Percentiles rank a stretch among this genome's conserved stretches.
Conservation (phyloP, 2,329 filamentous ascomycete species). For the Fusarium temperatum region DNA sequence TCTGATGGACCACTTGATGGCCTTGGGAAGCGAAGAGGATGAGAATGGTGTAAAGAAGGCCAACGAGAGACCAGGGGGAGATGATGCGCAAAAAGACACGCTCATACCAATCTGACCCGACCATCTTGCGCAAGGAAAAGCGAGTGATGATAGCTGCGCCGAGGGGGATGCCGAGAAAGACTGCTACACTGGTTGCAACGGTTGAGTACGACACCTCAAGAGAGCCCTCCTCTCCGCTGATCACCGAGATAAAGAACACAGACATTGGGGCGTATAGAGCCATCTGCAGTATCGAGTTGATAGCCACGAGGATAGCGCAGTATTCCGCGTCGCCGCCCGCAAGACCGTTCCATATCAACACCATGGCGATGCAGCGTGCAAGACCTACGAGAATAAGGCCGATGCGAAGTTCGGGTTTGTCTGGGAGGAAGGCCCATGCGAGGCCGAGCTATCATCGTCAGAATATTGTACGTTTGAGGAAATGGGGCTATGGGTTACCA, state of each 20-base stretch:
- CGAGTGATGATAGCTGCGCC: slow-evolving; percentile 82
- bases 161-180: slow-evolving; percentile 86
- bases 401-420: slow-evolving; percentile 64
- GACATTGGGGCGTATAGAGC: slow-evolving; percentile 76
- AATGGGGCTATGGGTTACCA: slow-evolving; percentile 62
- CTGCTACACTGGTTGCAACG: slow-evolving; percentile 82
- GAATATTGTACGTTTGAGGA: not conserved
- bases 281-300: slow-evolving; percentile 81
- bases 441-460: slow-evolving; percentile 62
- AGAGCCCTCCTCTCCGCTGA: slow-evolving; percentile 58
- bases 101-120: slow-evolving; percentile 71
- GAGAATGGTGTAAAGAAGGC: slow-evolving; percentile 86
- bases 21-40: slow-evolving; percentile 88
- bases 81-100: slow-evolving; percentile 73
- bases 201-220: slow-evolving; percentile 64
- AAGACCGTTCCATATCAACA: slow-evolving; percentile 73
- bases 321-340: slow-evolving; percentile 83
- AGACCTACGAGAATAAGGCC: slow-evolving; percentile 85
- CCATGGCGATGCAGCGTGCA: slow-evolving; percentile 68
- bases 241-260: slow-evolving; percentile 74
- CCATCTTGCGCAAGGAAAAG: slow-evolving; percentile 63
- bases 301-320: slow-evolving; percentile 80
- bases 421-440: slow-evolving; percentile 74
- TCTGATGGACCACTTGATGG: slow-evolving; percentile 78
- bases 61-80: slow-evolving; percentile 80